phyloP scores from a whole-genome alignment of 192 early-diverging fungal species.

The Lobosporangium transversale region DNA sequence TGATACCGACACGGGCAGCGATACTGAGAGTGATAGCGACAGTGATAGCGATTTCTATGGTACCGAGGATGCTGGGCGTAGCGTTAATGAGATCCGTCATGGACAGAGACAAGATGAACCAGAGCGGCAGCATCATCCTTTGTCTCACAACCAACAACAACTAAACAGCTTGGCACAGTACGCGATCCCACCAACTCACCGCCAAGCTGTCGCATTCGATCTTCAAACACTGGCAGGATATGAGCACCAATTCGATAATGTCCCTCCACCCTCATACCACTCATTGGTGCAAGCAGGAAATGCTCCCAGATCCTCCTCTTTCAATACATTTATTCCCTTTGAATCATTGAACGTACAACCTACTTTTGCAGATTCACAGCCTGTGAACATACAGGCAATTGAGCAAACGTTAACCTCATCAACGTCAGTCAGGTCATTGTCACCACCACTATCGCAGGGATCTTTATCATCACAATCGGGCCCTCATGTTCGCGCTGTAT shows the following conservation, averaged over 20 bases:
- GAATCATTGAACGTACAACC: too few species aligned
- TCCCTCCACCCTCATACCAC: slow-evolving; percentile 40
- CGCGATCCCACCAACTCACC: too few species aligned
- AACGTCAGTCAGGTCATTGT: too few species aligned
- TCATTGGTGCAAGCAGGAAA: slow-evolving; percentile 12
- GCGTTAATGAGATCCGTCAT: not conserved
- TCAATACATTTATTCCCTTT: too few species aligned
- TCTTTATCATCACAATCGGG: too few species aligned
- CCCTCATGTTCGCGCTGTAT: not conserved
- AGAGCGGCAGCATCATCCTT: not conserved
- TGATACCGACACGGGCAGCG: slow-evolving; percentile 8
- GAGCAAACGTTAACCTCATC: not conserved
- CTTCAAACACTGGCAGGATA: slow-evolving; percentile 27
- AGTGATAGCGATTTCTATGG: too few species aligned
- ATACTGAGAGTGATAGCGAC: slow-evolving; percentile 5
- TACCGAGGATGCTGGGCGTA: not conserved
- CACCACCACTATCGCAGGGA: too few species aligned
- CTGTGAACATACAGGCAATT: too few species aligned
- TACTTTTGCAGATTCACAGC: too few species aligned
- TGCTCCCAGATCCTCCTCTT: too few species aligned
- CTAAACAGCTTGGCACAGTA: not conserved
- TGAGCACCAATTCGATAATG: slow-evolving; percentile 28
- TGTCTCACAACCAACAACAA: not conserved
- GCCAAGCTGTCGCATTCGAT: not conserved
- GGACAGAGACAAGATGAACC: slow-evolving; percentile 7